phyloP scores from a whole-genome alignment of 306 rosid genomes.

The Carpinus viminea region DNA sequence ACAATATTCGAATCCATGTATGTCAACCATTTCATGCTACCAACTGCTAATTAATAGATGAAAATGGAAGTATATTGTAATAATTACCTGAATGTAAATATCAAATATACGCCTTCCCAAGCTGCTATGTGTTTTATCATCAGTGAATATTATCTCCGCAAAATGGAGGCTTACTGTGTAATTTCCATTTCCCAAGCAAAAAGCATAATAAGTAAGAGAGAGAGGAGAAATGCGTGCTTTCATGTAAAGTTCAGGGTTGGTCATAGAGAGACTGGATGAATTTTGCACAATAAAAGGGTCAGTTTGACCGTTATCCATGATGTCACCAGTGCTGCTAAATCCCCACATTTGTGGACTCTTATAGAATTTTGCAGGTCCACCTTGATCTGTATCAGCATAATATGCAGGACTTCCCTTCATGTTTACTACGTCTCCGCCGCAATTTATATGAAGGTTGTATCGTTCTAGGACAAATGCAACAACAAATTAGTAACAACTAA shows the following conservation, averaged over 20 bases:
- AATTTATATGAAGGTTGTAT: conserved; percentile 38
- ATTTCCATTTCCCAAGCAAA: conserved; percentile 41
- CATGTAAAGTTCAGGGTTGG: conserved; percentile 36
- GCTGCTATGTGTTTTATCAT: conserved; percentile 30
- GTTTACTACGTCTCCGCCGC: conserved; percentile 35
- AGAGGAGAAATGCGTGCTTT: conserved; percentile 51
- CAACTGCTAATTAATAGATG: background rate
- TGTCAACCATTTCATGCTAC: background rate
- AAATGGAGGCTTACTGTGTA: conserved; percentile 46
- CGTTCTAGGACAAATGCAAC: conserved; percentile 7
- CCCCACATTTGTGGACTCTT: conserved; percentile 31
- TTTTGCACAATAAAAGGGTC: conserved; percentile 24
- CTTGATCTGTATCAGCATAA: conserved; percentile 11
- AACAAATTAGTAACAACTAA: background rate
- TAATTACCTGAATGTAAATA: conserved; percentile 43
- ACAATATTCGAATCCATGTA: background rate
- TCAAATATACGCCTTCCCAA: conserved; percentile 55
- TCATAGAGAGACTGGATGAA: conserved; percentile 22
- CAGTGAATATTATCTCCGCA: conserved; percentile 39
- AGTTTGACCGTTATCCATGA: background rate
- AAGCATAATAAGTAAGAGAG: conserved; percentile 44
- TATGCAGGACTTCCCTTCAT: conserved; percentile 9
- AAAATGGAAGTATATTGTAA: background rate
- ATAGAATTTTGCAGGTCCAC: conserved; percentile 19
- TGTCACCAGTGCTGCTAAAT: conserved; percentile 41